A percentile compares a stretch with the other conserved stretches of the same genome.
Conservation (phyloP, 2,329 filamentous ascomycete genomes). For the Arthrobotrys entomopaga region DNA sequence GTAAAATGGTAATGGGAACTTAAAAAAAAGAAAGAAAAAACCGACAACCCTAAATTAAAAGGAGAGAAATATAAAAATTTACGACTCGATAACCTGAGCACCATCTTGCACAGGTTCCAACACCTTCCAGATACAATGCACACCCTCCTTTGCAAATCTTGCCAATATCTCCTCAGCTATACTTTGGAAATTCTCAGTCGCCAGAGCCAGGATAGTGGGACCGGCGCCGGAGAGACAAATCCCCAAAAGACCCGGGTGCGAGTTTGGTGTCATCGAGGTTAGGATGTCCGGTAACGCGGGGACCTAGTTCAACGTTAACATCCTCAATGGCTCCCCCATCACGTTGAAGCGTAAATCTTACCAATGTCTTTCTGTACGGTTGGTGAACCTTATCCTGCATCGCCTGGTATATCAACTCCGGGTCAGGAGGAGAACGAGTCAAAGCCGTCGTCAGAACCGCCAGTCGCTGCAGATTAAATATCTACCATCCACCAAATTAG, state of each 20-base stretch:
- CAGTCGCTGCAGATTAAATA: slow-evolving; percentile 93
- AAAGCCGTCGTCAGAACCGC: slow-evolving; percentile 89
- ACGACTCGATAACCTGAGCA: slow-evolving; percentile 53
- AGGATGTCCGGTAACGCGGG: slow-evolving; percentile 91
- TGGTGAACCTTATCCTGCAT: slow-evolving; percentile 99
- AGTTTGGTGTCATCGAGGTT: slow-evolving; percentile 85
- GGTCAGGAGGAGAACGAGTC: slow-evolving; percentile 87
- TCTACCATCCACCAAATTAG: slow-evolving; percentile 62
- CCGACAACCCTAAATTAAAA: neutral
- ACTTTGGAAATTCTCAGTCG: slow-evolving; percentile 85
- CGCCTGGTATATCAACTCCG: slow-evolving; percentile 92
- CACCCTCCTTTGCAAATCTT: slow-evolving; percentile 76
- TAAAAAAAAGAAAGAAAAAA: too few relatives aligned
- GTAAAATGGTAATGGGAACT: neutral
- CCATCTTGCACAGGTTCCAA: slow-evolving; percentile 76
- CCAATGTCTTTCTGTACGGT: slow-evolving; percentile 85
- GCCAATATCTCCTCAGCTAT: slow-evolving; percentile 83
- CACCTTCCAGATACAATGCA: slow-evolving; percentile 85
- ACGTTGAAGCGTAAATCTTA: slow-evolving; percentile 25
- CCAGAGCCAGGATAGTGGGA: slow-evolving; percentile 91
- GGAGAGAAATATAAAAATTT: neutral
- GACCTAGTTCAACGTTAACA: slow-evolving; percentile 65
- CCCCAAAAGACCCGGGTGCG: slow-evolving; percentile 86
- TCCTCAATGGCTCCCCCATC: neutral
- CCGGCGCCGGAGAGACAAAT: slow-evolving; percentile 96